These are phyloP conservation scores for Mercurialis annua DNA, from an alignment of 345 rosid genomes.

Conservation along the genomic window DNA sequence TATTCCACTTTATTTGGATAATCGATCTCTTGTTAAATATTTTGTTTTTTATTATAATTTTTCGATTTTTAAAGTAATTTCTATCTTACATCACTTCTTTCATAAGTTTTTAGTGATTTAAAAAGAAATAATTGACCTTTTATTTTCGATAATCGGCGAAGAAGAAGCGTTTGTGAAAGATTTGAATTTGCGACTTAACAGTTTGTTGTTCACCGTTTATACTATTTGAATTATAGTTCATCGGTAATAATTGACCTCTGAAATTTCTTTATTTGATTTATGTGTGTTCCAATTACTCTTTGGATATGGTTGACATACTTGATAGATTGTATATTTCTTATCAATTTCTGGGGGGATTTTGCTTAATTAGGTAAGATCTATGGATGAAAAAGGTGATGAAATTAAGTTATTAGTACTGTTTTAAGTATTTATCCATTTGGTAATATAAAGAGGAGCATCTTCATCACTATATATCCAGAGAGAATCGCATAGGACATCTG, in stretches of 20 bases:
- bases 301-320: neutral
- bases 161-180: too few species aligned
- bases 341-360: too few species aligned
- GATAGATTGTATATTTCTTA: neutral
- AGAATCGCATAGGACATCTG: constrained; percentile 4
- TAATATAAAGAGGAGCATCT: too few species aligned
- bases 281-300: neutral
- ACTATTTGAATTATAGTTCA: too few species aligned
- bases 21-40: constrained; percentile 38
- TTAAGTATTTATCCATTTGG: neutral
- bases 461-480: neutral
- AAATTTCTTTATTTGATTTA: neutral
- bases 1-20: constrained; percentile 8
- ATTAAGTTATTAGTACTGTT: neutral
- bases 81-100: neutral
- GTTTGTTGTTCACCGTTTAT: too few species aligned
- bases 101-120: neutral
- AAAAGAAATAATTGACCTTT: neutral
- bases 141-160: too few species aligned
- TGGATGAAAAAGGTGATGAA: neutral
- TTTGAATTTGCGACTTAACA: too few species aligned
- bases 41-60: neutral
- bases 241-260: constrained; percentile 7
- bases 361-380: too few species aligned
- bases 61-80: neutral